Conservation (phyloP, 257 asterid species). For the Nicotiana tomentosiformis region DNA sequence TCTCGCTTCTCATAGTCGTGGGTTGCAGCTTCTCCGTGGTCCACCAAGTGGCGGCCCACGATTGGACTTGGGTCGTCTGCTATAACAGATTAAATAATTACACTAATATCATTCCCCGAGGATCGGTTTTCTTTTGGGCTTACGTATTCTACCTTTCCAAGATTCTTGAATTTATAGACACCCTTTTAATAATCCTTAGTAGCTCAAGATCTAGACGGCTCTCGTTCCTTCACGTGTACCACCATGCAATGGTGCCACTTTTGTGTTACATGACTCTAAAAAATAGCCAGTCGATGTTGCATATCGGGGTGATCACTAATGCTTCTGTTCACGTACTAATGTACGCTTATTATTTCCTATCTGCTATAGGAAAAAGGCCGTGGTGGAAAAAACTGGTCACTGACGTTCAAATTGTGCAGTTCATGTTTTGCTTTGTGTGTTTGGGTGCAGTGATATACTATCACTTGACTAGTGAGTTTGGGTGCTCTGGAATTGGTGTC, state of each 20-base stretch:
- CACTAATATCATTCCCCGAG: constrained; percentile 31
- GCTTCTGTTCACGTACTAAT: constrained; percentile 73
- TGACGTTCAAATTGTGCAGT: constrained; percentile 63
- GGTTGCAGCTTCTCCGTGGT: constrained; percentile 55
- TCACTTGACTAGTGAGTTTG: constrained; percentile 49
- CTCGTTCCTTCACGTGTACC: constrained; percentile 87
- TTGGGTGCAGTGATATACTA: constrained; percentile 63
- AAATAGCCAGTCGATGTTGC: constrained; percentile 54
- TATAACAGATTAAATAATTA: constrained; percentile 30
- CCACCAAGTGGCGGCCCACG: constrained; percentile 51
- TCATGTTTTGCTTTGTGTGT: constrained; percentile 48
- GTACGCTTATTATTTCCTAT: constrained; percentile 66
- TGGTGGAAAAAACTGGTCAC: constrained; percentile 83
- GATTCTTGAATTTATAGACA: constrained; percentile 66
- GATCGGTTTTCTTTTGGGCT: constrained; percentile 76
- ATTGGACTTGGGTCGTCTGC: constrained; percentile 59
- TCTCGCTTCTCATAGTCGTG: constrained; percentile 57
- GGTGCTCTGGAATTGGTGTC: constrained; percentile 65
- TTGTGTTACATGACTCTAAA: constrained; percentile 61
- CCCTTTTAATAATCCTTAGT: constrained; percentile 46
- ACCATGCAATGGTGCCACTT: constrained; percentile 71
- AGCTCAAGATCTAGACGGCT: constrained; percentile 47
- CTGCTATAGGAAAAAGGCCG: constrained; percentile 56
- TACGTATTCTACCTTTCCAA: constrained; percentile 70
- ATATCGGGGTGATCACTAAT: constrained; percentile 70